A percentile compares a stretch with the other conserved stretches of the same genome.
Conservation (phyloP, 331 rosid genomes). For the Malus hybrid region DNA sequence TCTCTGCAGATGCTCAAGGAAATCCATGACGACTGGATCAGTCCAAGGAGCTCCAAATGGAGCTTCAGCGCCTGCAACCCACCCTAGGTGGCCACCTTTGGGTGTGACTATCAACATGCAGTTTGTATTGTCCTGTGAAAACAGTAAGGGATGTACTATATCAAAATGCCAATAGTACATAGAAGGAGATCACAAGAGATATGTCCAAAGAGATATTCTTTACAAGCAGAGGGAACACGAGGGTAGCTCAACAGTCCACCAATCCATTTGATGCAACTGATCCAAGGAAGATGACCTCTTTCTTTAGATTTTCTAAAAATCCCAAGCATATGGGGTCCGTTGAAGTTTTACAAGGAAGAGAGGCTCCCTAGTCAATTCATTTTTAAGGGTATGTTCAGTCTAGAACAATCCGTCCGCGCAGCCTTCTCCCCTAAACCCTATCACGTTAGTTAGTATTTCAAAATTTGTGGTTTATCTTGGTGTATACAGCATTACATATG, state of each 20-base stretch:
- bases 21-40: slow-evolving; percentile 71
- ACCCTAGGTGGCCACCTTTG: slow-evolving; percentile 88
- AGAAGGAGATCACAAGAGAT: background rate
- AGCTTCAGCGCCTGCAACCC: slow-evolving; percentile 87
- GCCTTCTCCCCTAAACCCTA: background rate
- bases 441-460: background rate
- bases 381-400: background rate
- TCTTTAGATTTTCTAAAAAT: background rate
- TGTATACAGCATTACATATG: background rate
- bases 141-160: background rate
- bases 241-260: background rate
- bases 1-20: slow-evolving; percentile 58
- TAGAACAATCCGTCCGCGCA: background rate
- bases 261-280: background rate
- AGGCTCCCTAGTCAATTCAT: background rate
- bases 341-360: background rate
- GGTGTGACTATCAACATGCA: slow-evolving; percentile 86
- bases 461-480: background rate
- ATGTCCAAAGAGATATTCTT: background rate
- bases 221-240: background rate
- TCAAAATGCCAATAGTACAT: background rate
- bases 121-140: slow-evolving; percentile 68
- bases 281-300: background rate
- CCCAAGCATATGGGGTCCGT: background rate
- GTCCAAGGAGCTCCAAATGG: slow-evolving; percentile 91